phyloP scores from a whole-genome alignment of 805 yeast genomes.

The Hanseniaspora vineae region DNA sequence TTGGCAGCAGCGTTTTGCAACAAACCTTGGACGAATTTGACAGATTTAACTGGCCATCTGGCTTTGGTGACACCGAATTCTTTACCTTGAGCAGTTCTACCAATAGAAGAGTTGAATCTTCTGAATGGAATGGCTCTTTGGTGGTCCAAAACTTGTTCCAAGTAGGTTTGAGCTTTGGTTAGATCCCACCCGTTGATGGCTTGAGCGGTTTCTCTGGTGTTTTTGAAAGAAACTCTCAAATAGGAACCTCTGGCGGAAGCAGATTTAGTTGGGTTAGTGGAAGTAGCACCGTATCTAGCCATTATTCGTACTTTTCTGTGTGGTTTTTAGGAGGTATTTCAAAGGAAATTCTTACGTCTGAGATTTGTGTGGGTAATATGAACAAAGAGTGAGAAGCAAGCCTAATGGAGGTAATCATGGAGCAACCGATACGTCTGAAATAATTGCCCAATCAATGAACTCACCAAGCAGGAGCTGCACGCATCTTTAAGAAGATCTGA shows the following conservation, averaged over 20 bases:
- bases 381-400: no score
- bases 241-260: conserved; percentile 99
- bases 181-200: conserved; percentile 98
- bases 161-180: conserved; percentile 90
- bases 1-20: conserved; percentile 96
- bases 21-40: conserved; percentile 87
- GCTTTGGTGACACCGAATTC: conserved; percentile 99
- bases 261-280: conserved; percentile 98
- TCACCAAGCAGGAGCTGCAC: no score
- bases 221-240: conserved; percentile 98
- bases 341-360: background rate
- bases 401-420: no score
- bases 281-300: conserved; percentile 99
- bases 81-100: conserved; percentile 99
- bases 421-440: no score
- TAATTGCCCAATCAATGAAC: no score
- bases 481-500: background rate
- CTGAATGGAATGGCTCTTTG: conserved; percentile 99
- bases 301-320: conserved; percentile 32
- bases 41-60: conserved; percentile 99
- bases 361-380: no score
- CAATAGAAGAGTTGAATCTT: conserved; percentile 91
- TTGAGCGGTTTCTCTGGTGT: conserved; percentile 99
- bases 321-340: conserved; percentile 5
- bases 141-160: conserved; percentile 92